Percentiles rank a stretch among this genome's conserved stretches.
These are phyloP conservation scores for Helicocarpus griseus DNA, from an alignment of 2,329 filamentous ascomycete genomes.

Conservation along the genomic window DNA sequence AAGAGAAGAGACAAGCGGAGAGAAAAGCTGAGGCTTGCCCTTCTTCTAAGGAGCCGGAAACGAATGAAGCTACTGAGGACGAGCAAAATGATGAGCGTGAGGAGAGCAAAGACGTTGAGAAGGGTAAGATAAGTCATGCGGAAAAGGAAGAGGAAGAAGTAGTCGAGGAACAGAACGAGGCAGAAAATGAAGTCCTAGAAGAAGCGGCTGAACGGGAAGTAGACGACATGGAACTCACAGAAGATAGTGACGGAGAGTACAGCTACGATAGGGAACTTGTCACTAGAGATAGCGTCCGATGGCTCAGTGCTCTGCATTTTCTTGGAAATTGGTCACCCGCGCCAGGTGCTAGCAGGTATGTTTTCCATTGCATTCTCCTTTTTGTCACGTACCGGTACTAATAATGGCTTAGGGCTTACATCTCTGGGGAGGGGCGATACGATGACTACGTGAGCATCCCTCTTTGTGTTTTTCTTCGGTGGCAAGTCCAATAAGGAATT, in stretches of 20 bases:
- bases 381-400: not conserved
- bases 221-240: not conserved
- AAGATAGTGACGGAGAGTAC: not conserved
- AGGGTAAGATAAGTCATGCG: too few species aligned
- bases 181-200: too few species aligned
- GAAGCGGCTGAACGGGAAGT: not conserved
- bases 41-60: not conserved
- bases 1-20: too few species aligned
- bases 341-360: not conserved
- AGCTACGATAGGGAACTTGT: slow-evolving; percentile 4
- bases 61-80: too few species aligned
- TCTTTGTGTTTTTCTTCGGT: too few species aligned
- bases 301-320: not conserved
- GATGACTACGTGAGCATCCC: not conserved
- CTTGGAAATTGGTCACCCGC: not conserved
- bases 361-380: not conserved
- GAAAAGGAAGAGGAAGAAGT: too few species aligned
- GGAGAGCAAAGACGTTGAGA: too few species aligned
- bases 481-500: too few species aligned
- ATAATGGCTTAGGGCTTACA: not conserved
- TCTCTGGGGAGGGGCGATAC: slow-evolving; percentile 1
- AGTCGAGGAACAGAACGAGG: too few species aligned
- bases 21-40: too few species aligned
- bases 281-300: not conserved
- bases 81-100: too few species aligned